phyloP scores from a whole-genome alignment of 306 rosid species.

The Sphenostylis stenocarpa region DNA sequence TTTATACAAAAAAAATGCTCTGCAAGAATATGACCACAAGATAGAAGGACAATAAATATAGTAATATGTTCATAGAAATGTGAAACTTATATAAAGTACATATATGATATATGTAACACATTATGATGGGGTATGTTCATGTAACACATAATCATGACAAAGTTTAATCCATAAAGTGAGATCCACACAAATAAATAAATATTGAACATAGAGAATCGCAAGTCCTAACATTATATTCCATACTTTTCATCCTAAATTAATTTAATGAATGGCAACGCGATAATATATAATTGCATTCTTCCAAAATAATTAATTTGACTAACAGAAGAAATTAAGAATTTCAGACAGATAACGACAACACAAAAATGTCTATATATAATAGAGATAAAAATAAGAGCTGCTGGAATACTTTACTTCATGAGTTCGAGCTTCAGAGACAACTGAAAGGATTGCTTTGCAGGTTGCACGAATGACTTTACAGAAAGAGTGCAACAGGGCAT shows the following conservation, averaged over 20 bases:
- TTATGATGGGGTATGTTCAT: not conserved
- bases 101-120: constrained; percentile 16
- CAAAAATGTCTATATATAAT: not conserved
- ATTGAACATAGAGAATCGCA: constrained; percentile 16
- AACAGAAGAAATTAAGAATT: not conserved
- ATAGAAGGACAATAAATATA: constrained; percentile 7
- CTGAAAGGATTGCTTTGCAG: constrained; percentile 79
- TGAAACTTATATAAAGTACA: not conserved
- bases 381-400: constrained; percentile 41
- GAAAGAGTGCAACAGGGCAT: constrained; percentile 81
- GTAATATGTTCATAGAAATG: constrained; percentile 5
- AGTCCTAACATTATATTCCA: constrained; percentile 22
- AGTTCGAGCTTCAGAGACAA: constrained; percentile 91
- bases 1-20: not conserved
- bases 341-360: not conserved
- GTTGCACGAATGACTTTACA: constrained; percentile 84
- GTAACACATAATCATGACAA: not conserved
- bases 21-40: not conserved
- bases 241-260: not conserved
- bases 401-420: constrained; percentile 98
- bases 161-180: constrained; percentile 5
- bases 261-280: not conserved
- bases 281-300: not conserved
- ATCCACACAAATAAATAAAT: constrained; percentile 10
- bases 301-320: constrained; percentile 11